phyloP scores from a whole-genome alignment of 768 basidiomycete species.

The Clitopilus passeckerianus region DNA sequence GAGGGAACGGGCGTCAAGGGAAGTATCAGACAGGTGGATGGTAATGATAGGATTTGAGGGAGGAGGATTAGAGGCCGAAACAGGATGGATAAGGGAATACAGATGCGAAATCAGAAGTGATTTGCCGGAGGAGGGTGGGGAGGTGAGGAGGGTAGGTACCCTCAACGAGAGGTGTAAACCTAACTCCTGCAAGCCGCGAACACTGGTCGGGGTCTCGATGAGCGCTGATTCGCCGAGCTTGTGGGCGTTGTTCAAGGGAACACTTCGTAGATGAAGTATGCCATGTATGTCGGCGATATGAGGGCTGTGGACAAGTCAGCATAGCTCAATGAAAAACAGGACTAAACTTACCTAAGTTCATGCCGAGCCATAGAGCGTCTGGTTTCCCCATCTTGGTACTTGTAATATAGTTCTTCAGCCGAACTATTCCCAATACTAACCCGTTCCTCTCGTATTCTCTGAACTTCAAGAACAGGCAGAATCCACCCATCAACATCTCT shows the following conservation, averaged over 20 bases:
- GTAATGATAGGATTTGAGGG: constrained; percentile 67
- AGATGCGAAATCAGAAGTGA: constrained; percentile 75
- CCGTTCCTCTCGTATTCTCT: constrained; percentile 51
- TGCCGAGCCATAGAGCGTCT: constrained; percentile 29
- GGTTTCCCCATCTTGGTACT: constrained; percentile 25
- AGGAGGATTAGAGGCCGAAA: constrained; percentile 8
- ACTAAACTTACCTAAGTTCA: constrained; percentile 51
- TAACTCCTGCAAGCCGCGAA: constrained; percentile 53
- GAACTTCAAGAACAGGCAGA: constrained; percentile 63
- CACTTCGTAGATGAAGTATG: constrained; percentile 54
- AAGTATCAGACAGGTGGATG: constrained; percentile 92
- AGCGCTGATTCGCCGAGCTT: constrained; percentile 22
- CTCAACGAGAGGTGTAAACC: constrained; percentile 62
- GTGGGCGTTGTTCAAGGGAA: neutral
- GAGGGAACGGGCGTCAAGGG: constrained; percentile 88
- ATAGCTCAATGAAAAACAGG: neutral
- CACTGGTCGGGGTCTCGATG: constrained; percentile 61
- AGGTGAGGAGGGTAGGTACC: constrained; percentile 78
- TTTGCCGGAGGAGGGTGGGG: constrained; percentile 87
- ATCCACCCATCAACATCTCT: constrained; percentile 76
- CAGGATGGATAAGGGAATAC: constrained; percentile 57
- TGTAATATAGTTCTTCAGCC: constrained; percentile 39
- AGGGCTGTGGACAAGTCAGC: constrained; percentile 34
- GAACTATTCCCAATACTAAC: constrained; percentile 29
- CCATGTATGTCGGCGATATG: constrained; percentile 61